Percentiles rank a stretch among this genome's conserved stretches.
Evolutionary conservation across 1,284 basidiomycete species (phyloP).

Genomic region (Ganoderma lucidum): DNA sequence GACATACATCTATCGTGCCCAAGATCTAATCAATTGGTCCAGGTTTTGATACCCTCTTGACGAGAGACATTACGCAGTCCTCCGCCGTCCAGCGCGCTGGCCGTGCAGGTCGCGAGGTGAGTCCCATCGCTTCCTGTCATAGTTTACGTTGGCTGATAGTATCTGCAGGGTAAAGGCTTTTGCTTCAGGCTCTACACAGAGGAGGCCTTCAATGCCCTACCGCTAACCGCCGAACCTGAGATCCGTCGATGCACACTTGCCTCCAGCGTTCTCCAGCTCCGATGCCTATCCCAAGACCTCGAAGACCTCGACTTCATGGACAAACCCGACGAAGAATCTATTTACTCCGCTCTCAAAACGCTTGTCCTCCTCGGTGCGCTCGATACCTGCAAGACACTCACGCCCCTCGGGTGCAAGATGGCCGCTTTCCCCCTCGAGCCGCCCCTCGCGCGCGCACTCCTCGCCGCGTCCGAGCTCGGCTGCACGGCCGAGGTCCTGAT

Average conservation of each 20-base stretch:
- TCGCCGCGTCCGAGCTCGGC: slow-evolving; percentile 74
- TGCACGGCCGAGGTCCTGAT: slow-evolving; percentile 82
- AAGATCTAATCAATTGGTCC: neutral
- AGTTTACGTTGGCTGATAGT: neutral
- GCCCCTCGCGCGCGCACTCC: slow-evolving; percentile 76
- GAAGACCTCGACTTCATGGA: slow-evolving; percentile 88
- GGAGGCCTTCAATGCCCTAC: slow-evolving; percentile 73
- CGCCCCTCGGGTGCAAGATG: slow-evolving; percentile 79
- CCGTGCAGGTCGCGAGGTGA: slow-evolving; percentile 89
- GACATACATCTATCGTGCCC: neutral
- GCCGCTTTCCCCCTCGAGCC: slow-evolving; percentile 88
- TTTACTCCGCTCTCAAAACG: slow-evolving; percentile 75
- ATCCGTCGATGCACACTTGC: slow-evolving; percentile 88
- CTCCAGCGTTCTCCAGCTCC: slow-evolving; percentile 84
- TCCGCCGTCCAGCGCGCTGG: slow-evolving; percentile 89
- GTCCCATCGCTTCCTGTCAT: neutral
- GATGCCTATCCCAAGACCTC: slow-evolving; percentile 83
- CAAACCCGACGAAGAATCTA: slow-evolving; percentile 73
- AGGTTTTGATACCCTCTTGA: slow-evolving; percentile 91
- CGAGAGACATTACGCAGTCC: slow-evolving; percentile 89
- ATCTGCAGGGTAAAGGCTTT: slow-evolving; percentile 70
- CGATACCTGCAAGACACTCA: slow-evolving; percentile 69
- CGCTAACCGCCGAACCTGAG: slow-evolving; percentile 80
- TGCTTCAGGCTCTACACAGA: slow-evolving; percentile 94
- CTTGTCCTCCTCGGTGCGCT: slow-evolving; percentile 83